Evolutionary conservation across 2,329 filamentous ascomycete genomes (phyloP), one percentile per base, ranked within the genome.

Genomic region (Akanthomyces dipterigenus): DNA sequence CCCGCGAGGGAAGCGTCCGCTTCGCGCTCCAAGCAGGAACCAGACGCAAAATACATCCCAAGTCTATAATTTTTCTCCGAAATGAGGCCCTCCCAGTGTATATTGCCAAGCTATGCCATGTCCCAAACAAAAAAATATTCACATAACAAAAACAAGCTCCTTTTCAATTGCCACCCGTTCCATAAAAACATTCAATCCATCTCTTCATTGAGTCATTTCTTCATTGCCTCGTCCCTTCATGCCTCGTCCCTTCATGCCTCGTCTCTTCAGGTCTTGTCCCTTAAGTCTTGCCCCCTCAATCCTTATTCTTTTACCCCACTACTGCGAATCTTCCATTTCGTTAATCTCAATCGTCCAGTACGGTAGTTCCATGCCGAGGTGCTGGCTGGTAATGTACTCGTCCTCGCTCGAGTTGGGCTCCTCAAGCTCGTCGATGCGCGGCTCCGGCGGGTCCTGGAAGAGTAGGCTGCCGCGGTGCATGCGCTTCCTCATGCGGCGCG

Each of bases 381-480:
- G 42, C 56, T 77, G 72, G 24, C 75, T 73, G 11, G 76, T 70
- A 16, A 73, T 67, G 49, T 70, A 70, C 55, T 79, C 77, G 45
- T 80, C 78, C 26, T 79, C 78, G 62, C 75, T 76, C 26, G 78
- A 80, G 61, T 77, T 75, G 12, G 80, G 80, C 68, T 83, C 81
- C 18, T 82, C 81, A 1, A 81, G 72, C 70, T 83, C 81, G 42
- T 82, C 79, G 62, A 83, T 83, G 42, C 78, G 75, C 12, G 78
- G 78, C 54, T 76, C 75, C 12, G 78, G 78, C 36, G 80, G 79
- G 62, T 82, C 80, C 22, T 78, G 74, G 64, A 82, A 81, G 28
- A 77, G 73, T n/a, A 81, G 66, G 63, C 75, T 76, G 49, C 78
- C 78, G 45, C 77, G 76, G 40, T 81, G 77, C 57, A 80, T 67